A percentile compares a stretch with the other conserved stretches of the same genome.
Conservation (phyloP, 805 yeast genomes). For the Cyberlindnera bimundalis region DNA sequence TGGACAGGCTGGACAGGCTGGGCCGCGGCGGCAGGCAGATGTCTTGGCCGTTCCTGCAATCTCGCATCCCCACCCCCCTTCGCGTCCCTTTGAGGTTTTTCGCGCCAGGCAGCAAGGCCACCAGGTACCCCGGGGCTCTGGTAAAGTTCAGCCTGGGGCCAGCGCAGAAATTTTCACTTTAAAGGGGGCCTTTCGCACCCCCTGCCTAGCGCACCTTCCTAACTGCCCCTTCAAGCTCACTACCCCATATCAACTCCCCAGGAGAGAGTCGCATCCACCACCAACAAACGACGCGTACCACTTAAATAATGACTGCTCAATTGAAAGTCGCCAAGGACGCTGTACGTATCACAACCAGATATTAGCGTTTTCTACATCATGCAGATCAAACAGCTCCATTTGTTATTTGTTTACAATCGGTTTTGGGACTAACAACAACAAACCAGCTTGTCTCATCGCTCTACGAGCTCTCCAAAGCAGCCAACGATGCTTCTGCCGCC, state of each 20-base stretch:
- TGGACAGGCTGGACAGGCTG: no score
- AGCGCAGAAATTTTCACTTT: constrained; percentile 3
- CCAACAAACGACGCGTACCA: not conserved
- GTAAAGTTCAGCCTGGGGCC: not conserved
- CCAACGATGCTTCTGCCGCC: constrained; percentile 78
- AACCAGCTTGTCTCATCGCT: constrained; percentile 68
- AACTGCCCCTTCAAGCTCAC: not conserved
- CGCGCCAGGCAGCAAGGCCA: not conserved
- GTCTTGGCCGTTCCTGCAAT: no score
- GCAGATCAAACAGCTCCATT: no score
- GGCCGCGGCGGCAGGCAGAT: no score
- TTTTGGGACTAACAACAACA: constrained; percentile 1
- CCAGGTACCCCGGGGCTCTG: not conserved
- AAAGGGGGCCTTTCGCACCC: constrained; percentile 1
- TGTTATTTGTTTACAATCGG: not conserved
- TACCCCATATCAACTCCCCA: no score
- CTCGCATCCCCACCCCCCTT: no score
- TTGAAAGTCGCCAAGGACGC: constrained; percentile 28
- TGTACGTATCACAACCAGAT: constrained; percentile 12
- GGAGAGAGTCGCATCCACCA: not conserved
- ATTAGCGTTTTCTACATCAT: not conserved
- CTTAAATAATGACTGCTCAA: constrained; percentile 20
- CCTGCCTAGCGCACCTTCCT: constrained; percentile 3
- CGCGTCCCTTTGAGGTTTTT: not conserved
- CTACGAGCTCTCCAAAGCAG: constrained; percentile 81